phyloP scores from a whole-genome alignment of 768 basidiomycete genomes.

The Candolleomyces efflorescens region DNA sequence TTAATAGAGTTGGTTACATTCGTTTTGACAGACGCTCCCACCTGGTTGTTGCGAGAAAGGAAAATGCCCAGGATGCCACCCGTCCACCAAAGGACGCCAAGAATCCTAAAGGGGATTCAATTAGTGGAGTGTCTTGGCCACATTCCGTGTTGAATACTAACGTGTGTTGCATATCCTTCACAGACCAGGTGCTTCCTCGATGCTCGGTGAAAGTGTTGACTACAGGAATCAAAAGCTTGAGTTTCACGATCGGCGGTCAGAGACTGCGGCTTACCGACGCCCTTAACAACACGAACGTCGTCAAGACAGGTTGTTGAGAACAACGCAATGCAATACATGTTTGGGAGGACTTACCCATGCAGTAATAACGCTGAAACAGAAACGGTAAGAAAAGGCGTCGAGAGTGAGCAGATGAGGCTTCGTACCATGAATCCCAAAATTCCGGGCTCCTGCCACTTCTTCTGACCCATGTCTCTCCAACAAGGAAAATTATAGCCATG shows the following conservation, averaged over 20 bases:
- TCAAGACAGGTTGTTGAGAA: not conserved
- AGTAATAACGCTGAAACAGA: slow-evolving; percentile 38
- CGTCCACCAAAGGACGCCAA: slow-evolving; percentile 86
- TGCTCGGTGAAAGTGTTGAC: slow-evolving; percentile 96
- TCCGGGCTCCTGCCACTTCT: slow-evolving; percentile 73
- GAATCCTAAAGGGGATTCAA: slow-evolving; percentile 39
- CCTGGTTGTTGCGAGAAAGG: slow-evolving; percentile 74
- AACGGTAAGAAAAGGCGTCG: not conserved
- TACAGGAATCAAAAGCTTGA: slow-evolving; percentile 19
- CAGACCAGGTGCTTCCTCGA: slow-evolving; percentile 74
- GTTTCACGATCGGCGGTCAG: not conserved
- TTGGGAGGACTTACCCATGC: slow-evolving; percentile 37
- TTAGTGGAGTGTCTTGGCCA: not conserved
- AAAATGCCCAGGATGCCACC: slow-evolving; percentile 89
- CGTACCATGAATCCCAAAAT: slow-evolving; percentile 78
- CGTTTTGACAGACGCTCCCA: slow-evolving; percentile 20
- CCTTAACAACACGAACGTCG: slow-evolving; percentile 21
- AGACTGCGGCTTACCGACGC: slow-evolving; percentile 45
- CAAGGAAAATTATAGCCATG: slow-evolving; percentile 72
- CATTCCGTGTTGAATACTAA: slow-evolving; percentile 32
- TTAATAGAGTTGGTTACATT: not conserved
- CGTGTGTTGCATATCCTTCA: slow-evolving; percentile 96
- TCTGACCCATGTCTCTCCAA: slow-evolving; percentile 75
- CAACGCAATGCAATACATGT: not conserved
- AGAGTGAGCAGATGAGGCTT: not conserved